phyloP scores from a whole-genome alignment of 805 yeast genomes.

The Cyberlindnera amylophila region DNA sequence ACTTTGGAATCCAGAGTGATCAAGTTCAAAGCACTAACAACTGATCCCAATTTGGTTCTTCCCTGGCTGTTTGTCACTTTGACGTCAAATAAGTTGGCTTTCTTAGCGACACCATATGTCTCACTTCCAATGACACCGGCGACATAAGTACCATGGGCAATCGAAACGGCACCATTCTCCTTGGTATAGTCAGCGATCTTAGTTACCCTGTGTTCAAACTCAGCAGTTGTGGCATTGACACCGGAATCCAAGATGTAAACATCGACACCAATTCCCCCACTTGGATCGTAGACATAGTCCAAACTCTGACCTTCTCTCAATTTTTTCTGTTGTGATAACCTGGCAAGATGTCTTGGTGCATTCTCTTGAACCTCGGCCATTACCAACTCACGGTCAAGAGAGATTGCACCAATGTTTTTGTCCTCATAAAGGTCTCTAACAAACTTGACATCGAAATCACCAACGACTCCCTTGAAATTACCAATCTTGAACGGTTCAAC shows the following conservation, averaged over 20 bases:
- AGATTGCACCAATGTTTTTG: constrained; percentile 32
- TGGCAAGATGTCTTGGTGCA: constrained; percentile 41
- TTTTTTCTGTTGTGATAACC: constrained; percentile 34
- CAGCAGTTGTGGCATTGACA: constrained; percentile 36
- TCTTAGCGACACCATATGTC: constrained; percentile 51
- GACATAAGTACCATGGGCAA: constrained; percentile 57
- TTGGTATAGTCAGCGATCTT: constrained; percentile 43
- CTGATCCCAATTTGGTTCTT: constrained; percentile 31
- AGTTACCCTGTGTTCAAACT: constrained; percentile 40
- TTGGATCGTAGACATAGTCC: constrained; percentile 40
- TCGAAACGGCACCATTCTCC: constrained; percentile 23
- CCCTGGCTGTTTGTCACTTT: constrained; percentile 39
- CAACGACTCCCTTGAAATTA: constrained; percentile 32
- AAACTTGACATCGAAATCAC: constrained; percentile 32
- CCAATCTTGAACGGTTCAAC: constrained; percentile 29
- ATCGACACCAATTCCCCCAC: constrained; percentile 38
- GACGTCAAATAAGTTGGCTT: constrained; percentile 39
- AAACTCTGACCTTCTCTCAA: constrained; percentile 27
- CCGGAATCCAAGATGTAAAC: constrained; percentile 39
- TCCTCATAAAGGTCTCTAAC: constrained; percentile 34
- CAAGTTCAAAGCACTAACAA: constrained; percentile 32
- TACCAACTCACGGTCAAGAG: constrained; percentile 33
- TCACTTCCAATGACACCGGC: constrained; percentile 52
- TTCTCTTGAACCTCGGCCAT: constrained; percentile 37
- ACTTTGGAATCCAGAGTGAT: constrained; percentile 26